Evolutionary conservation across 129 eudicot genomes (phyloP), one percentile per base, ranked within the genome.

Genomic region (Flaveria ramosissima): DNA sequence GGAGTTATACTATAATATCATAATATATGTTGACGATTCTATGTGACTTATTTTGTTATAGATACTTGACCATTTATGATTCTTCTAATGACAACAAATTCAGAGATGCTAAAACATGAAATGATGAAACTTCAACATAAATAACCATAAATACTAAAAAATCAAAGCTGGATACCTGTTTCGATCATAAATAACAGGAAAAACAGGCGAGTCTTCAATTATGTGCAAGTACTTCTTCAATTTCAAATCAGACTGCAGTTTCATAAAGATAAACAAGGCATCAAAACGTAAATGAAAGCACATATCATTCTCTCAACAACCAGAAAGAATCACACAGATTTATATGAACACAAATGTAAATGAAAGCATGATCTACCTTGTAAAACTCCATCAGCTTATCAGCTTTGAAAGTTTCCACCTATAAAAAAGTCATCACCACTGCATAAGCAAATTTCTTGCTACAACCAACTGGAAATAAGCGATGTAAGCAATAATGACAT

Each of bases 221-320:
- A 94, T 94, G 81, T 89, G 97, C 89, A 94, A 80, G 90, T 77
- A 91, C 71, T 91, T 94, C 87, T 94, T 94, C 89, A 94, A 74
- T 75, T 94, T 94, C 86, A 91, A 10, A 82, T 94, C 98, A 57
- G 96, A 85, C 98, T 94, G 98, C 76, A 46, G 84, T 82, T 78
- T 68, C 16, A 81, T 23, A 56, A 62, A 36, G 59, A 63, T 57
- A 81, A 80, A 63, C 36, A 57, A 59, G 13, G 68, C 66, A 14
- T 57, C 68, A 48, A 19, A 65, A 39, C 47, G 1, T 53, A n/a
- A 82, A 41, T 65, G 16, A 46, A 73, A 16, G 63, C 5, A n/a
- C 47, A 63, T 64, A 48, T 30, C 20, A 43, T 59, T 63, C 70
- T 74, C 72, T 27, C 14, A n/a, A 61, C 57, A 74, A 60, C 69